Evolutionary conservation across 331 rosid genomes (phyloP).

Genomic region (Arachis monticola): DNA sequence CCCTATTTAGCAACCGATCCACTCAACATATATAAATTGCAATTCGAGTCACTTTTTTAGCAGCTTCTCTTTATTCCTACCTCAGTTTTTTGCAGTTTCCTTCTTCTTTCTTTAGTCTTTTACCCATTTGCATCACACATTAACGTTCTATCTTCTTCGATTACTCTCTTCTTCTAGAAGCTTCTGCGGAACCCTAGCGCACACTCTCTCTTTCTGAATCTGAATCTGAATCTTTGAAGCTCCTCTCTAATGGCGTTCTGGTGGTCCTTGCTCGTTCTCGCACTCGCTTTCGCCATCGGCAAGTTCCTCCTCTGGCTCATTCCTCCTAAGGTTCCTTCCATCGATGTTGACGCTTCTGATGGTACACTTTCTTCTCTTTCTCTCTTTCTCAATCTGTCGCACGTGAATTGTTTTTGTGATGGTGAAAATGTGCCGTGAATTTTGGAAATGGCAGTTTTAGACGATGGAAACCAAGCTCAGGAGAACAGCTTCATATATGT

Average conservation of each 20-base stretch:
- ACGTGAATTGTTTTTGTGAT: neutral
- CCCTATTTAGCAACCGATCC: neutral
- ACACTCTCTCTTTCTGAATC: too few species aligned
- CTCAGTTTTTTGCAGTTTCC: neutral
- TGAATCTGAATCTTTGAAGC: conserved; percentile 32
- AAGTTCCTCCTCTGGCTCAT: conserved; percentile 77
- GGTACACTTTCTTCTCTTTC: conserved; percentile 46
- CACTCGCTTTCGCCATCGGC: conserved; percentile 74
- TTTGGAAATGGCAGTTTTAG: conserved; percentile 64
- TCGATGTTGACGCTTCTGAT: conserved; percentile 81
- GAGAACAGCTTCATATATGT: conserved; percentile 84
- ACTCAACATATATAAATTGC: neutral
- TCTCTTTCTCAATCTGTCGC: neutral
- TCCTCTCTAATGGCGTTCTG: conserved; percentile 63
- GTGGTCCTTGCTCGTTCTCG: conserved; percentile 81
- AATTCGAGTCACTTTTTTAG: neutral
- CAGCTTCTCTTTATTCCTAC: neutral
- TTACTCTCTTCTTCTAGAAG: too few species aligned
- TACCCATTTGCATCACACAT: too few species aligned
- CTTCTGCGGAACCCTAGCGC: too few species aligned
- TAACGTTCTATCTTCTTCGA: neutral
- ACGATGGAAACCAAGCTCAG: conserved; percentile 68
- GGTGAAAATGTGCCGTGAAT: conserved; percentile 19
- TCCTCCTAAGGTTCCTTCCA: conserved; percentile 87
- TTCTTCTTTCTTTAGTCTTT: neutral